Conservation (phyloP, 306 rosid genomes). For the Vigna nakashimae region DNA sequence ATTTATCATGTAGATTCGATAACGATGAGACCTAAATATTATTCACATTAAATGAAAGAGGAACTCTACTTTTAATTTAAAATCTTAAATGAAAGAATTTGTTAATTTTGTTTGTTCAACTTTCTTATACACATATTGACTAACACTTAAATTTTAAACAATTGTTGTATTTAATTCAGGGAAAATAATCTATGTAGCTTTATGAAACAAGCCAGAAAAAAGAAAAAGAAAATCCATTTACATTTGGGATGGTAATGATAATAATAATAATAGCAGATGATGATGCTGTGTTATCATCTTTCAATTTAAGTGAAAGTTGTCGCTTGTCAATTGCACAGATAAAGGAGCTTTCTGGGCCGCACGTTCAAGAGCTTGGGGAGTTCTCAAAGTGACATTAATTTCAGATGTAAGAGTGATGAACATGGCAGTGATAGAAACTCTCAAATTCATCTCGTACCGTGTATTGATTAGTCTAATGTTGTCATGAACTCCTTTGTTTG, state of each 20-base stretch:
- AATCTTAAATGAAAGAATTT: no score
- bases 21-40: no score
- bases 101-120: no score
- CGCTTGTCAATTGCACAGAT: slow-evolving; percentile 1
- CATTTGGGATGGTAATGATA: not conserved
- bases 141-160: no score
- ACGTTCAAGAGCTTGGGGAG: slow-evolving; percentile 1
- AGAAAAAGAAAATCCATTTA: not conserved
- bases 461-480: not conserved
- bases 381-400: slow-evolving; percentile 21
- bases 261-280: not conserved
- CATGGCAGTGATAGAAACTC: slow-evolving; percentile 24
- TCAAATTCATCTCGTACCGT: slow-evolving; percentile 33
- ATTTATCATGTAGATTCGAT: no score
- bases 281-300: not conserved
- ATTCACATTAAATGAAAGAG: no score
- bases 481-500: not conserved
- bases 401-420: not conserved
- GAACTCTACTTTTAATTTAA: no score
- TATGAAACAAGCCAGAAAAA: no score
- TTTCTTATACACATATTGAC: no score
- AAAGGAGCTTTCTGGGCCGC: slow-evolving; percentile 5
- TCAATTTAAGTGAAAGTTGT: slow-evolving; percentile 16
- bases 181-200: no score
- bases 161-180: no score